Percentiles rank a stretch among this genome's conserved stretches.
These are phyloP conservation scores for Dysphania ambrosioides DNA, from an alignment of 148 eudicot species.

Conservation along the genomic window DNA sequence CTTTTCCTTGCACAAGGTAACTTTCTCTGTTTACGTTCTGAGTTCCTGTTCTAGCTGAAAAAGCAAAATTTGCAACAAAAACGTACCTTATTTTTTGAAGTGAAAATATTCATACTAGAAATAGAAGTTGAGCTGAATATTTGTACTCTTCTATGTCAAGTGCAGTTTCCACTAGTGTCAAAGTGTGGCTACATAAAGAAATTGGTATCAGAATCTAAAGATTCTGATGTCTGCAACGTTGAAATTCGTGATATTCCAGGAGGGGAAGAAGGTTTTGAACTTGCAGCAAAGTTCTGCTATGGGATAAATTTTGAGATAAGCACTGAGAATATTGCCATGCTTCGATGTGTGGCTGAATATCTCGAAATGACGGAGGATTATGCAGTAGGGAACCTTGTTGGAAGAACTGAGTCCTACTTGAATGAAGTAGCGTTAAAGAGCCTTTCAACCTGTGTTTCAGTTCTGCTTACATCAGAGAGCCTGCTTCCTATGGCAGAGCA, in stretches of 20 bases:
- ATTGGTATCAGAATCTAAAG: conserved; percentile 50
- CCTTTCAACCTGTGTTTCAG: conserved; percentile 56
- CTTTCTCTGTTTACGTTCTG: conserved; percentile 12
- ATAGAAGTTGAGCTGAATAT: conserved; percentile 3
- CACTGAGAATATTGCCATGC: conserved; percentile 68
- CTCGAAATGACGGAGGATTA: conserved; percentile 92
- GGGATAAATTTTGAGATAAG: conserved; percentile 74
- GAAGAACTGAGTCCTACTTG: conserved; percentile 60
- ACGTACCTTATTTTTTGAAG: not conserved
- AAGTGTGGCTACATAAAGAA: conserved; percentile 76
- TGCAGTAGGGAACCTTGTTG: conserved; percentile 62
- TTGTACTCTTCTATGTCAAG: not conserved
- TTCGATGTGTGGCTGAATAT: conserved; percentile 74
- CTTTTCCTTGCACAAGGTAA: conserved; percentile 90
- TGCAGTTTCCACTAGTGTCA: conserved; percentile 84
- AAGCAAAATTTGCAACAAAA: not conserved
- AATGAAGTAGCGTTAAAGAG: conserved; percentile 63
- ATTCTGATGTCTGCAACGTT: conserved; percentile 39
- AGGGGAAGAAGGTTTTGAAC: conserved; percentile 78
- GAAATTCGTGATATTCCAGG: conserved; percentile 71
- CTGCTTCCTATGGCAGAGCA: conserved; percentile 64
- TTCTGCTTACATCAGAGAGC: conserved; percentile 55
- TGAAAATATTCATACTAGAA: too few species aligned
- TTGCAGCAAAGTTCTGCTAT: conserved; percentile 89
- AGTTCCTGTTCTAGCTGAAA: not conserved